These are phyloP conservation scores for Candida tammaniensis DNA, from an alignment of 805 yeast species.

Conservation along the genomic window DNA sequence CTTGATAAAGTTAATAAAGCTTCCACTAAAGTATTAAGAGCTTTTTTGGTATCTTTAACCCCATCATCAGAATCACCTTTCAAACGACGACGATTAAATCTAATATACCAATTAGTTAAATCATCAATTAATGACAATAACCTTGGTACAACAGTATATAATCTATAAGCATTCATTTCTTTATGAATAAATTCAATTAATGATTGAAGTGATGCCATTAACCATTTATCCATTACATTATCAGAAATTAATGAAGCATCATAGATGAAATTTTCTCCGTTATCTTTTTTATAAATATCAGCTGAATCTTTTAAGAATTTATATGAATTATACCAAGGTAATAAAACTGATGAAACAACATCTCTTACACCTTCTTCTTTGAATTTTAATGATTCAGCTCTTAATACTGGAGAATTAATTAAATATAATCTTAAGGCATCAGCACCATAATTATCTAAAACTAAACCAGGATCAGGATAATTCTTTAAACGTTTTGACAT, in stretches of 20 bases:
- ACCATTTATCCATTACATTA: slow-evolving; percentile 98
- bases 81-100: slow-evolving; percentile 96
- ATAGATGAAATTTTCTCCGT: slow-evolving; percentile 67
- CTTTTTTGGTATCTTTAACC: slow-evolving; percentile 75
- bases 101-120: slow-evolving; percentile 97
- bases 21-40: slow-evolving; percentile 88
- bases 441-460: slow-evolving; percentile 90
- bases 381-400: slow-evolving; percentile 95
- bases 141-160: slow-evolving; percentile 95
- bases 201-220: slow-evolving; percentile 93
- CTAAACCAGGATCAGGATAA: slow-evolving; percentile 89
- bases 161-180: slow-evolving; percentile 87
- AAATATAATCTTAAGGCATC: slow-evolving; percentile 95
- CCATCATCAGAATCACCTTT: slow-evolving; percentile 84
- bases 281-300: slow-evolving; percentile 74
- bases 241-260: slow-evolving; percentile 62
- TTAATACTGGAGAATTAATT: slow-evolving; percentile 95
- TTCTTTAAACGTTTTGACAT: slow-evolving; percentile 98
- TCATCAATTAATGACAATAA: slow-evolving; percentile 85
- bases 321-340: slow-evolving; percentile 99
- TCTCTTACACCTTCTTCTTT: slow-evolving; percentile 99
- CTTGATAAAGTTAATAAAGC: slow-evolving; percentile 84
- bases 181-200: slow-evolving; percentile 79
- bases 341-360: slow-evolving; percentile 89
- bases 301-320: slow-evolving; percentile 96